Evolutionary conservation across 2,329 filamentous ascomycete species (phyloP).

Genomic region (Fusarium domesticum): DNA sequence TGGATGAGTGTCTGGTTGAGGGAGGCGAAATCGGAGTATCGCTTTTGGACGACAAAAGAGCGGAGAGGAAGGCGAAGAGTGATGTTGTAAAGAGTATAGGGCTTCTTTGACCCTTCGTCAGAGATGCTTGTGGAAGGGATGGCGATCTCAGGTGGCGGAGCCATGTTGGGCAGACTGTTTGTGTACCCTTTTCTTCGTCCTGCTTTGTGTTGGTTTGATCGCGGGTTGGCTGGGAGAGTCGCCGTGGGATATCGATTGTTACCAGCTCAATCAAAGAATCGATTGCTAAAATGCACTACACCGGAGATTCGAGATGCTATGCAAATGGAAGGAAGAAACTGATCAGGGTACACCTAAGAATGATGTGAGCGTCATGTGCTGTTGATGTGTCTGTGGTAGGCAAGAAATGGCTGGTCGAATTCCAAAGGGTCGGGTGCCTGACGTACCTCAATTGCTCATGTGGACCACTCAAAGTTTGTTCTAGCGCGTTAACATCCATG

Average conservation of each 20-base stretch:
- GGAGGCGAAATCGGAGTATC: slow-evolving; percentile 74
- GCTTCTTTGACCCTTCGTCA: slow-evolving; percentile 52
- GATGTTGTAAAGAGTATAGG: slow-evolving; percentile 77
- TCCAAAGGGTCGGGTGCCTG: neutral
- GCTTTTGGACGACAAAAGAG: slow-evolving; percentile 73
- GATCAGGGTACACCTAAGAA: neutral
- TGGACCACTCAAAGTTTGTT: neutral
- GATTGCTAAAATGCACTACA: neutral
- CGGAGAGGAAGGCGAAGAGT: slow-evolving; percentile 72
- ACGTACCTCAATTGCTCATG: neutral
- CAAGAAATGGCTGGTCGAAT: neutral
- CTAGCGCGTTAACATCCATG: no score
- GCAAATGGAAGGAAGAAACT: neutral
- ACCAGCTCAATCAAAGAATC: neutral
- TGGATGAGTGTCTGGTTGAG: slow-evolving; percentile 63
- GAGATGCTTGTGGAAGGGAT: slow-evolving; percentile 64
- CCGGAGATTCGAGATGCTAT: neutral
- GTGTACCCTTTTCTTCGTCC: slow-evolving; percentile 4
- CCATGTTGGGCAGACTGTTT: slow-evolving; percentile 44
- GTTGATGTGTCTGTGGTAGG: neutral
- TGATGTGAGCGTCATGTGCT: neutral
- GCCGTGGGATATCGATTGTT: neutral
- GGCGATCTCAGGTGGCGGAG: slow-evolving; percentile 63
- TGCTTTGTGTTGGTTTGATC: neutral
- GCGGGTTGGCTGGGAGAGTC: neutral